Evolutionary conservation across 2,329 filamentous ascomycete species (phyloP), one percentile per base, ranked within the genome.

Genomic region (Fusarium keratoplasticum): DNA sequence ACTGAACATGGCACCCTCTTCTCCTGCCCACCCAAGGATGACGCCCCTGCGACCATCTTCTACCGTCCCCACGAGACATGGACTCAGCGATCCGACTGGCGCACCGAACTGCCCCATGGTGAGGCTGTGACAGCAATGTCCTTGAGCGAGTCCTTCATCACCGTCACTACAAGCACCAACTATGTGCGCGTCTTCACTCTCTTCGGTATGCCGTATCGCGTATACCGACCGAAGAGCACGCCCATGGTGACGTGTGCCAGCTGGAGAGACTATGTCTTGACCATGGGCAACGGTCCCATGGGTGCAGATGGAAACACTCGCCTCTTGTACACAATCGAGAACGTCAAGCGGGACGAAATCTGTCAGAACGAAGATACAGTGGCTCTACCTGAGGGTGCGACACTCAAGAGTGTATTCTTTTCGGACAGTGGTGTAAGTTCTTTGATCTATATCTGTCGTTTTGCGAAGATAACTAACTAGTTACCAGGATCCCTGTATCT

Each of bases 11-110:
- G 96, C 18, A 89, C 95, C 1, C 87, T 98, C 1, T 98, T 98
- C 80, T 93, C 95, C 1, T 96, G 94, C 69, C 93, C 92, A 25
- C 91, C 94, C 2, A 88, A 87, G 10, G 88, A 90, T 35, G 90
- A 91, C 67, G 77, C 82, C 11, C 91, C 94, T 3, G 94, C 96
- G 5, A 92, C 91, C 35, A 90, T 99, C n/a, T 98, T 98, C 83
- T 99, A 98, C 83, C 91, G 96, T 8, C 96, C 97, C 0, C 96
- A 99, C 80, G 96, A 99, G 84, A 97, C 94, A 1, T 99, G 96
- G 96, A 98, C 95, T 3, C 89, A 94, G 59, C 89, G 96, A 61
- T 90, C 91, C 22, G 96, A 99, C 83, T 98, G 96, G 95, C 91
- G 94, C 59, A 98, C 93, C 0, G 88, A 93, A 73, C 84, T 99